Percentiles rank a stretch among this genome's conserved stretches.
phyloP scores from a whole-genome alignment of 768 basidiomycete genomes.

The Podaxis pistillaris region DNA sequence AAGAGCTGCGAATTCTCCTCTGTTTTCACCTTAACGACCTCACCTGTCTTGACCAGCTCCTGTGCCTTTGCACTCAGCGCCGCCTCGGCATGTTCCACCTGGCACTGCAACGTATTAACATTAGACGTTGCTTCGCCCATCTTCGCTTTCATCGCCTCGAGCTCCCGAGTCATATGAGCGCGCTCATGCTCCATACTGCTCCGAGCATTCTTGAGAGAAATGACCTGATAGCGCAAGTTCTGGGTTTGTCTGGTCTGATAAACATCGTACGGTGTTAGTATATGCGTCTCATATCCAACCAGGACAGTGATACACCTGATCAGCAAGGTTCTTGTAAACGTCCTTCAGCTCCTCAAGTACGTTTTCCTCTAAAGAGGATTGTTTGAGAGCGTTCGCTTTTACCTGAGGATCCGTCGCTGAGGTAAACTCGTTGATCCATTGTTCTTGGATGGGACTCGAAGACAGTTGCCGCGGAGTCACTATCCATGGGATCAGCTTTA shows the following conservation, averaged over 20 bases:
- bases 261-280: background rate
- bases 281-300: background rate
- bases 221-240: constrained; percentile 4
- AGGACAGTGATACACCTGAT: constrained; percentile 2
- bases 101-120: background rate
- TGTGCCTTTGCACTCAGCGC: background rate
- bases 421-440: background rate
- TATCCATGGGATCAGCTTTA: background rate
- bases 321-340: background rate
- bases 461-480: background rate
- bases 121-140: background rate
- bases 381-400: background rate
- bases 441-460: background rate
- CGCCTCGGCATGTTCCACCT: background rate
- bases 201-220: constrained; percentile 2
- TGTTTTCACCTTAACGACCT: background rate
- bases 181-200: background rate
- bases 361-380: background rate
- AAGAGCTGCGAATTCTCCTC: background rate
- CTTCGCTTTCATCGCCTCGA: background rate
- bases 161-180: background rate
- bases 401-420: background rate
- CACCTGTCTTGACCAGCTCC: background rate
- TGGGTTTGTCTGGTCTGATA: background rate
- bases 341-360: constrained; percentile 4